phyloP scores from a whole-genome alignment of 169 alveolate genomes.

The Plasmodium fragile region DNA sequence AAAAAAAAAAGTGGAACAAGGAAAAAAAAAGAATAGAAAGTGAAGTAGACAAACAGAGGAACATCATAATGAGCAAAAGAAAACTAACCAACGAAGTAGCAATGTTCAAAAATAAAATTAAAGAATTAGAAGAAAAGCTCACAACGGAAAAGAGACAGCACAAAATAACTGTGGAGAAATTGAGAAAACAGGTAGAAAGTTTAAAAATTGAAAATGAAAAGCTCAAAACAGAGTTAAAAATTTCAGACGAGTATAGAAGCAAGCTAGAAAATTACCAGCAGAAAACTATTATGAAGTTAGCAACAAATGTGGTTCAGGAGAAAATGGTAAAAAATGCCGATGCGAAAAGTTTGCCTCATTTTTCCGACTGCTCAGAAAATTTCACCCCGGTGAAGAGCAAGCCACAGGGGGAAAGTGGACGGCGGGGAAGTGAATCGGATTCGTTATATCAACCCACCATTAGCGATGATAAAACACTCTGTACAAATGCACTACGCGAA shows the following conservation, averaged over 20 bases:
- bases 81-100: slow-evolving; percentile 75
- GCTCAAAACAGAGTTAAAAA: slow-evolving; percentile 67
- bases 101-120: slow-evolving; percentile 71
- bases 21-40: slow-evolving; percentile 76
- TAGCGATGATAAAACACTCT: neutral
- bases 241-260: slow-evolving; percentile 75
- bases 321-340: slow-evolving; percentile 6
- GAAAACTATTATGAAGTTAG: slow-evolving; percentile 68
- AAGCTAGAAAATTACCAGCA: slow-evolving; percentile 71
- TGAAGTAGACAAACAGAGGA: slow-evolving; percentile 73
- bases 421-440: slow-evolving; percentile 17
- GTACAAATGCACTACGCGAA: neutral
- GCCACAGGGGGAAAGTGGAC: slow-evolving; percentile 9
- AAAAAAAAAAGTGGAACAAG: slow-evolving; percentile 74
- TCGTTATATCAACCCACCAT: slow-evolving; percentile 16
- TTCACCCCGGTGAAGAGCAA: slow-evolving; percentile 25
- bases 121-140: slow-evolving; percentile 58
- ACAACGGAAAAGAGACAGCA: slow-evolving; percentile 65
- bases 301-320: slow-evolving; percentile 25
- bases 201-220: slow-evolving; percentile 60
- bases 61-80: slow-evolving; percentile 47
- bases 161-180: slow-evolving; percentile 35
- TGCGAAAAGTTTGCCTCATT: neutral
- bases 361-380: slow-evolving; percentile 7
- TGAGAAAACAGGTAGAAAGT: slow-evolving; percentile 53